Conservation (phyloP, 495 filamentous ascomycete species). For the Talaromyces borbonicus region DNA sequence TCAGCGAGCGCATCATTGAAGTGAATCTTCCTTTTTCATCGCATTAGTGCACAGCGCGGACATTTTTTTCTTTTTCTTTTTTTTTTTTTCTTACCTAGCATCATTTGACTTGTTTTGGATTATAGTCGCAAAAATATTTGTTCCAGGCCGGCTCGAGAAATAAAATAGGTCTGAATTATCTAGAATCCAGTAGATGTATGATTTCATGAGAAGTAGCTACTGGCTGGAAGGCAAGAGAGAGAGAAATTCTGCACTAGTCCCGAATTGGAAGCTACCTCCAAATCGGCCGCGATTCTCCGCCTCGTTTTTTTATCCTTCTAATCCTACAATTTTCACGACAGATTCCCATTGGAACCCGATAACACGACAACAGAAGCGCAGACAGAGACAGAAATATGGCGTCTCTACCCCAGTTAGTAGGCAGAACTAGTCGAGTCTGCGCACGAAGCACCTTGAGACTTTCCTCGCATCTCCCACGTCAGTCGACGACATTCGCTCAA, state of each 20-base stretch:
- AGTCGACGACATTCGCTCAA: not conserved
- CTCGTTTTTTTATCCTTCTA: too few relatives aligned
- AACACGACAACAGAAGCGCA: too few relatives aligned
- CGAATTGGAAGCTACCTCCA: not conserved
- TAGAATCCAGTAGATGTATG: too few relatives aligned
- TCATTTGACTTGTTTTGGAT: not conserved
- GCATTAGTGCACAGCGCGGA: conserved; percentile 6
- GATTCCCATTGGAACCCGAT: too few relatives aligned
- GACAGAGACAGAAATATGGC: not conserved
- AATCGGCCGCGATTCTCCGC: too few relatives aligned
- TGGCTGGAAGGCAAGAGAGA: too few relatives aligned
- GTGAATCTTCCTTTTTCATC: conserved; percentile 1
- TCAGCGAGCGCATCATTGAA: not conserved
- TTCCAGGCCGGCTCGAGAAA: too few relatives aligned
- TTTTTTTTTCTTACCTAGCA: not conserved
- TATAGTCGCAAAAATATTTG: too few relatives aligned
- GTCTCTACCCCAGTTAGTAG: not conserved
- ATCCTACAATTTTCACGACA: too few relatives aligned
- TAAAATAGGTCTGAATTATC: too few relatives aligned
- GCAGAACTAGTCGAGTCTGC: not conserved
- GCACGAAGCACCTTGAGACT: not conserved
- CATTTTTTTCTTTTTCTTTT: conserved; percentile 7
- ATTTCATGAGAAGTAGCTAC: too few relatives aligned
- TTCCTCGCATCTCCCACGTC: not conserved
- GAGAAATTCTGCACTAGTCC: not conserved